These are phyloP conservation scores for Stachybotrys chartarum DNA, from an alignment of 2,329 filamentous ascomycete species.

Conservation along the genomic window DNA sequence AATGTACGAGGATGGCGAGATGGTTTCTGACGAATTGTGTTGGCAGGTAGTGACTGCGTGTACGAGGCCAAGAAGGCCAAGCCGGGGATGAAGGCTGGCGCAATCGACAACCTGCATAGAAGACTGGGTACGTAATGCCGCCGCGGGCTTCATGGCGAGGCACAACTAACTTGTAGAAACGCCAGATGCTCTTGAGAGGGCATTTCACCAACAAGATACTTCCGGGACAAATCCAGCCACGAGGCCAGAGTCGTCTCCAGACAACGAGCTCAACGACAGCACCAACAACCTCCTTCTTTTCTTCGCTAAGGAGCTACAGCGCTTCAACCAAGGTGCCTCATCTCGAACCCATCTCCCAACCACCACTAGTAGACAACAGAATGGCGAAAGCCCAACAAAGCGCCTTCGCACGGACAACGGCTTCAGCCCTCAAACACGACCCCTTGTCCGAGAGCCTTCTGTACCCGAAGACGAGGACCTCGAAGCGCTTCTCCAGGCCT, in stretches of 20 bases:
- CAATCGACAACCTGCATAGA: conserved; percentile 25
- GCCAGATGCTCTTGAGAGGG: not conserved
- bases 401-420: not conserved
- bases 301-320: too few species aligned
- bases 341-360: too few species aligned
- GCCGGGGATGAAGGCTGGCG: conserved; percentile 29
- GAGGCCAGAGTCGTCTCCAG: not conserved
- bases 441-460: conserved; percentile 4
- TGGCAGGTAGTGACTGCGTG: conserved; percentile 10
- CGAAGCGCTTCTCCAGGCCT: conserved; percentile 16
- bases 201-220: not conserved
- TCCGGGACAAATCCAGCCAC: not conserved
- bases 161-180: too few species aligned
- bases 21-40: not conserved
- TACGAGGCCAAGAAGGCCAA: conserved; percentile 24
- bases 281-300: too few species aligned
- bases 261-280: too few species aligned
- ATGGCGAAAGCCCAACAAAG: not conserved
- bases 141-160: too few species aligned
- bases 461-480: conserved; percentile 4
- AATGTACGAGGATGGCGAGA: not conserved
- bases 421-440: not conserved
- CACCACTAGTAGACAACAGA: not conserved
- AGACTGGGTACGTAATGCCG: conserved; percentile 17
- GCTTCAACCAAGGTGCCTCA: too few species aligned